A percentile compares a stretch with the other conserved stretches of the same genome.
phyloP scores from a whole-genome alignment of 108 stramenopile species.

The Cyclotella cryptica region DNA sequence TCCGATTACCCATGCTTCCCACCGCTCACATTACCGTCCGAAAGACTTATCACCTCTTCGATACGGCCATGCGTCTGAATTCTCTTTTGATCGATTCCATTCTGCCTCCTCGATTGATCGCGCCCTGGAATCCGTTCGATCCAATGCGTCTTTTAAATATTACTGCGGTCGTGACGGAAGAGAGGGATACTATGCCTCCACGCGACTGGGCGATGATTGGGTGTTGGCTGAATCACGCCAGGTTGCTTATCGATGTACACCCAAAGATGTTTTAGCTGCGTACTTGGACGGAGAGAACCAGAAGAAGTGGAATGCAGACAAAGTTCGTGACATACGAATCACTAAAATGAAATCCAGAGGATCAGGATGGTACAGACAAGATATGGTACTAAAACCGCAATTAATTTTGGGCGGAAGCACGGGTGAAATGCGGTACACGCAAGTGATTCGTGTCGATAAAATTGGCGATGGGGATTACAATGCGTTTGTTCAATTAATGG shows the following conservation, averaged over 20 bases:
- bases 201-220: slow-evolving; percentile 62
- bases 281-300: slow-evolving; percentile 60
- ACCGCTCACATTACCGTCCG: background rate
- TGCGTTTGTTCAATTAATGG: slow-evolving; percentile 32
- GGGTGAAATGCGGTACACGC: slow-evolving; percentile 59
- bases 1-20: background rate
- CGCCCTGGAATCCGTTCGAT: background rate
- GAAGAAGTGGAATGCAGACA: slow-evolving; percentile 60
- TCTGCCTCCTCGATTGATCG: slow-evolving; percentile 1
- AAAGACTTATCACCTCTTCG: background rate
- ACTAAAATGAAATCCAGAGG: slow-evolving; percentile 14
- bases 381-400: slow-evolving; percentile 58
- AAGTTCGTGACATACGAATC: slow-evolving; percentile 48
- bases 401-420: slow-evolving; percentile 58
- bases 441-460: slow-evolving; percentile 57
- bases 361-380: slow-evolving; percentile 49
- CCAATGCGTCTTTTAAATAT: slow-evolving; percentile 41
- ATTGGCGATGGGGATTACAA: slow-evolving; percentile 53
- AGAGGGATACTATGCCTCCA: slow-evolving; percentile 54
- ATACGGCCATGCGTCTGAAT: slow-evolving; percentile 2
- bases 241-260: slow-evolving; percentile 48
- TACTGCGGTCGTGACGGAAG: slow-evolving; percentile 47
- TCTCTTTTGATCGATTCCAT: slow-evolving; percentile 13
- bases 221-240: slow-evolving; percentile 64
- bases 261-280: slow-evolving; percentile 55